A percentile compares a stretch with the other conserved stretches of the same genome.
These are phyloP conservation scores for Ogataea pilisensis DNA, from an alignment of 805 yeast genomes.

Conservation along the genomic window DNA sequence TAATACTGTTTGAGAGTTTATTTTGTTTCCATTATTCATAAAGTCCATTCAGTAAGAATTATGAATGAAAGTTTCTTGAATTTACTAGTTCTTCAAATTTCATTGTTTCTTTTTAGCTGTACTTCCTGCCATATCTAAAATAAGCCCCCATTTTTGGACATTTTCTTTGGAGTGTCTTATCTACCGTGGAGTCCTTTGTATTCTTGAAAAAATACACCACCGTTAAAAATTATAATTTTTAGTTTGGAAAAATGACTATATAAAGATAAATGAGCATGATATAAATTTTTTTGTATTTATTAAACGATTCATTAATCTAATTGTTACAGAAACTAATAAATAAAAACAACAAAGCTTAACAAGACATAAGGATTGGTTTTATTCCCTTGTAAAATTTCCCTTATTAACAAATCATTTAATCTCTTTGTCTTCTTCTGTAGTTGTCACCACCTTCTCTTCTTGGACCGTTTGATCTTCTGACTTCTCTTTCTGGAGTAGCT, in stretches of 20 bases:
- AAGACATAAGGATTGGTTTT: constrained; percentile 1
- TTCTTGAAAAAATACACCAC: too few species aligned
- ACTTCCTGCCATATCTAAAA: too few species aligned
- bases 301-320: constrained; percentile 5
- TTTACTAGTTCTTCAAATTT: too few species aligned
- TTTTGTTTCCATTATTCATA: too few species aligned
- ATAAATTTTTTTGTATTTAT: constrained; percentile 1
- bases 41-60: too few species aligned
- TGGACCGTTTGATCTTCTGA: constrained; percentile 45
- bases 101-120: too few species aligned
- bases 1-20: too few species aligned
- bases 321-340: constrained; percentile 2
- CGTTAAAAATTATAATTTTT: constrained; percentile 9
- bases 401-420: constrained; percentile 22
- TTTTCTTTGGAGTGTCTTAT: too few species aligned
- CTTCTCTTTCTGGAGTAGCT: constrained; percentile 75
- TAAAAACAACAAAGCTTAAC: constrained; percentile 1
- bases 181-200: too few species aligned
- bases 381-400: constrained; percentile 3
- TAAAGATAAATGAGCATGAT: background rate
- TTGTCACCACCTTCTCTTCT: constrained; percentile 50
- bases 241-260: background rate
- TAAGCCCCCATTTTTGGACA: too few species aligned
- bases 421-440: constrained; percentile 60
- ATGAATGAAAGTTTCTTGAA: too few species aligned